A percentile compares a stretch with the other conserved stretches of the same genome.
phyloP scores from a whole-genome alignment of 2,329 filamentous ascomycete species.

The Trichoderma breve region DNA sequence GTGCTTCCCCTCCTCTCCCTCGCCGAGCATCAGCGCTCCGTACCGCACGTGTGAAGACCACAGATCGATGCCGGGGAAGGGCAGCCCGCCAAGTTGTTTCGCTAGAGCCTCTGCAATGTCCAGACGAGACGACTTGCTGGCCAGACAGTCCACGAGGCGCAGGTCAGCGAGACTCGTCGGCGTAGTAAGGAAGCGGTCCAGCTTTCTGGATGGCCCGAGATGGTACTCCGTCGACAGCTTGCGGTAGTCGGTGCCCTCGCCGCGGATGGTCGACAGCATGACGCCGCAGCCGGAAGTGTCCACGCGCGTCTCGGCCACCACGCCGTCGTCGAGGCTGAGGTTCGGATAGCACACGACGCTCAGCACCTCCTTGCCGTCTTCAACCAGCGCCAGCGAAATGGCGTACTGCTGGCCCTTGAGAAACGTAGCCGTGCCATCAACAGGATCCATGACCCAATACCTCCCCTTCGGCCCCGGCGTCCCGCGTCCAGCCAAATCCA shows the following conservation, averaged over 20 bases:
- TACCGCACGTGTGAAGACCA: constrained; percentile 43
- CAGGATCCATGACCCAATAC: constrained; percentile 63
- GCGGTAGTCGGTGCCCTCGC: constrained; percentile 33
- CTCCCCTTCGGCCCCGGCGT: constrained; percentile 37
- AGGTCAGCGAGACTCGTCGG: constrained; percentile 25
- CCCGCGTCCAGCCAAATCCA: constrained; percentile 55
- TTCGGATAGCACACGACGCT: constrained; percentile 64
- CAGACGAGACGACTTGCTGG: constrained; percentile 33
- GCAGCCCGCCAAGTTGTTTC: constrained; percentile 28
- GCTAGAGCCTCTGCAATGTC: constrained; percentile 34
- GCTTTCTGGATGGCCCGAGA: background rate
- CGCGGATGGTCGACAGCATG: constrained; percentile 36
- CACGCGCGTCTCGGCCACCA: constrained; percentile 35
- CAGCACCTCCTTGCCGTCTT: constrained; percentile 55
- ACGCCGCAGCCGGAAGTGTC: constrained; percentile 36
- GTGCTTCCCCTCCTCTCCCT: constrained; percentile 28
- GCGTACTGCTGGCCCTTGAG: constrained; percentile 61
- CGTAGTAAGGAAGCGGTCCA: constrained; percentile 25
- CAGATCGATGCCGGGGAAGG: constrained; percentile 38
- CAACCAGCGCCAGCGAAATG: constrained; percentile 57
- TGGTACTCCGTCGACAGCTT: constrained; percentile 24
- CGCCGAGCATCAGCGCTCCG: constrained; percentile 38
- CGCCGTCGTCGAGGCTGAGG: constrained; percentile 40
- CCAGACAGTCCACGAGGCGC: constrained; percentile 37
- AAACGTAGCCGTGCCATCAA: constrained; percentile 63